These are phyloP conservation scores for Pichia eremophila DNA, from an alignment of 805 yeast species.

Conservation along the genomic window DNA sequence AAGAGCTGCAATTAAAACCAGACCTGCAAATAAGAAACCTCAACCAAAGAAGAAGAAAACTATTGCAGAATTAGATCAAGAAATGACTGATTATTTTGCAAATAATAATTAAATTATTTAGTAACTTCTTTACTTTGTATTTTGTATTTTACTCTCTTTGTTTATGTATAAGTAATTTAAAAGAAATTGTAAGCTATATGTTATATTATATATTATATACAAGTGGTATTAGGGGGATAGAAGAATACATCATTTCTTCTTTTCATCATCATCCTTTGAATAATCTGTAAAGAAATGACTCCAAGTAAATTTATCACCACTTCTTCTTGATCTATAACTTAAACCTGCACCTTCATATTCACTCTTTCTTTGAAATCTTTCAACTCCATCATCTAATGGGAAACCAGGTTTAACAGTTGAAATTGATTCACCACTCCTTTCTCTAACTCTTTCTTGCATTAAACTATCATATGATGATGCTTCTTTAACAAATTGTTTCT, in stretches of 20 bases:
- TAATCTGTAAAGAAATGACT: slow-evolving; percentile 12
- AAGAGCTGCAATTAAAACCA: slow-evolving; percentile 8
- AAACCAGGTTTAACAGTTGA: slow-evolving; percentile 27
- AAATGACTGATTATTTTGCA: slow-evolving; percentile 92
- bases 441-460: slow-evolving; percentile 16
- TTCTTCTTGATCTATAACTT: slow-evolving; percentile 40
- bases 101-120: slow-evolving; percentile 28
- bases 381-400: slow-evolving; percentile 24
- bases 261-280: slow-evolving; percentile 2
- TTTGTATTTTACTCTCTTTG: neutral
- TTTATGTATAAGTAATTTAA: neutral
- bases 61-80: slow-evolving; percentile 90
- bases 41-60: slow-evolving; percentile 53
- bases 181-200: too few species aligned
- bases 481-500: slow-evolving; percentile 27
- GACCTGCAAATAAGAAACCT: slow-evolving; percentile 25
- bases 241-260: neutral
- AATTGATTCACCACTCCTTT: slow-evolving; percentile 14
- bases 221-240: too few species aligned
- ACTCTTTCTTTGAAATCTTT: slow-evolving; percentile 42
- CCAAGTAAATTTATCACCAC: slow-evolving; percentile 27
- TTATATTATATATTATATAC: too few species aligned
- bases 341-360: slow-evolving; percentile 62
- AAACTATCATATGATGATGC: slow-evolving; percentile 25
- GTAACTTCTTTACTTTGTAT: neutral